A percentile compares a stretch with the other conserved stretches of the same genome.
Conservation (phyloP, 2,329 filamentous ascomycete species). For the Bipolaris bicolor region DNA sequence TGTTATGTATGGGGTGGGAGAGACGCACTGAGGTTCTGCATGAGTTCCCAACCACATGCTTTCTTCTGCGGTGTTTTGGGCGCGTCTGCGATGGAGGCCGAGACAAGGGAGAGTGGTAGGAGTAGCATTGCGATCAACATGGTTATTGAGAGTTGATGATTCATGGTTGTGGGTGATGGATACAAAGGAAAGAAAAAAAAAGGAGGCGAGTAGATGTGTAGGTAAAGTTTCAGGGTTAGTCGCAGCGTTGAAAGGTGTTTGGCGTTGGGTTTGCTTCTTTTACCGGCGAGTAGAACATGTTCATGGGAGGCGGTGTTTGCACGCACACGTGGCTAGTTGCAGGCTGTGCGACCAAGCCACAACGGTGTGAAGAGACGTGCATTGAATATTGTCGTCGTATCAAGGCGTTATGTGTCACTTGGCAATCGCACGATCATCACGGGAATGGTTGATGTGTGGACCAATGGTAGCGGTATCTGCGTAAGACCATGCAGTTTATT, state of each 20-base stretch:
- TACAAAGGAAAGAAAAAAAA: not conserved
- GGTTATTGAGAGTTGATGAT: not conserved
- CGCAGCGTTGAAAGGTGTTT: not conserved
- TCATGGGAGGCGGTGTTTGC: conserved; percentile 2
- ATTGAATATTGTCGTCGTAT: not conserved
- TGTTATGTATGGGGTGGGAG: not conserved
- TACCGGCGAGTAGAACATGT: not conserved
- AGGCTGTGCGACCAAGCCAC: conserved; percentile 11
- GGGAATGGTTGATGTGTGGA: not conserved
- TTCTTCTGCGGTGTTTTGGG: not conserved
- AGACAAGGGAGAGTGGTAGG: not conserved
- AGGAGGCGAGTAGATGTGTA: not conserved
- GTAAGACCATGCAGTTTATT: conserved; percentile 4
- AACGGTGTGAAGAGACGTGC: conserved; percentile 5
- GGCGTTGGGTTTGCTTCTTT: conserved; percentile 2
- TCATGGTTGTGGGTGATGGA: not conserved
- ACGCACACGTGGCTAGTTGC: conserved; percentile 18
- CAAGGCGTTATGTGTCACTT: conserved; percentile 10
- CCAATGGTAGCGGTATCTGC: not conserved
- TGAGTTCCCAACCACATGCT: conserved; percentile 21
- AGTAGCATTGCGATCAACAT: not conserved
- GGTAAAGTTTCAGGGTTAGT: not conserved
- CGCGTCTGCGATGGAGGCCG: not conserved
- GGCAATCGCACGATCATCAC: not conserved
- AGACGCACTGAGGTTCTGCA: conserved; percentile 14